These are phyloP conservation scores for Hymenoscyphus occultus DNA, from an alignment of 2,329 filamentous ascomycete species.

Conservation along the genomic window DNA sequence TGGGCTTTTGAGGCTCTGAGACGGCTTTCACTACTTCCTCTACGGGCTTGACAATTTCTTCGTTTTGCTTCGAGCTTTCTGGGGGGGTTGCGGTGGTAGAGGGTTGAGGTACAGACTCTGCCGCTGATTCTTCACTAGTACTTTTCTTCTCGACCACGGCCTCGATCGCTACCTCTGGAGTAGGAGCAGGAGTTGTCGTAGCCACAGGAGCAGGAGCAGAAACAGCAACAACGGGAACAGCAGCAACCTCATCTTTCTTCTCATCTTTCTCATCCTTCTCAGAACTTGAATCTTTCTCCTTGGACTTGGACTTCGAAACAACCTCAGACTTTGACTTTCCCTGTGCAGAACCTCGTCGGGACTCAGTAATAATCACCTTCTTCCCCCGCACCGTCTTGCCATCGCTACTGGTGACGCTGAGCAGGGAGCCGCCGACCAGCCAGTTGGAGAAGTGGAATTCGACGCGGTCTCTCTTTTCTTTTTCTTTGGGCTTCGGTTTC, in stretches of 20 bases:
- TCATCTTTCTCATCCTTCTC: neutral
- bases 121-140: neutral
- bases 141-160: neutral
- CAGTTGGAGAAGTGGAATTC: neutral
- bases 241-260: neutral
- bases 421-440: constrained; percentile 1
- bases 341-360: neutral
- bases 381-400: neutral
- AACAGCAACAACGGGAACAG: neutral
- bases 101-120: no score
- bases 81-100: neutral
- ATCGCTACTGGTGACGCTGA: neutral
- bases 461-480: neutral
- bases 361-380: neutral
- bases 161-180: neutral
- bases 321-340: no score
- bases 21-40: no score
- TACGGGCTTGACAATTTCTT: neutral
- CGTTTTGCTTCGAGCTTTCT: constrained; percentile 10
- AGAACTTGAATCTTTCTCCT: no score
- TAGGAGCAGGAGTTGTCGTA: neutral
- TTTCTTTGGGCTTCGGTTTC: neutral
- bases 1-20: no score
- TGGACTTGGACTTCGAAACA: neutral
- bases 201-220: neutral